Conservation (phyloP, 805 yeast genomes). For the Starmera amethionina region DNA sequence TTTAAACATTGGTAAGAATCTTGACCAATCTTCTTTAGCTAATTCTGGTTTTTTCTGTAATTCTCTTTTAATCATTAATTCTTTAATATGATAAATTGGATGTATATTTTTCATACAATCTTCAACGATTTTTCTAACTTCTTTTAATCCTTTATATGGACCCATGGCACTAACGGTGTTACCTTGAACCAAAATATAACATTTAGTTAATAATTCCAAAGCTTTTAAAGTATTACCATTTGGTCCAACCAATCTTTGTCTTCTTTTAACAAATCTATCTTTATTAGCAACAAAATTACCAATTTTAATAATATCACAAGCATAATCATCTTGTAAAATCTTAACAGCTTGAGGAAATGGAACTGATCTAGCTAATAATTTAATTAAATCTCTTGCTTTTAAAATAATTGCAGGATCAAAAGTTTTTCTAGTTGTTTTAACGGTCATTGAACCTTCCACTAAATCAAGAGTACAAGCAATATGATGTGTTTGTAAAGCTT, state of each 20-base stretch:
- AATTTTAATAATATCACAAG: constrained; percentile 94
- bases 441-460: constrained; percentile 97
- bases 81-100: constrained; percentile 97
- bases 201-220: constrained; percentile 85
- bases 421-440: constrained; percentile 90
- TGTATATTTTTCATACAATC: constrained; percentile 96
- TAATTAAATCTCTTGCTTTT: constrained; percentile 91
- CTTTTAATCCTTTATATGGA: constrained; percentile 86
- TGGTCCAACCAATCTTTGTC: constrained; percentile 95
- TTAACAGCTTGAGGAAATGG: constrained; percentile 95
- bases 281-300: constrained; percentile 84
- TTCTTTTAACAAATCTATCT: constrained; percentile 88
- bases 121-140: constrained; percentile 86
- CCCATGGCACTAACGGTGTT: constrained; percentile 97
- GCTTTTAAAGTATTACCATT: constrained; percentile 95
- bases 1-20: constrained; percentile 94
- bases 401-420: constrained; percentile 90
- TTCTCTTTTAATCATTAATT: constrained; percentile 94
- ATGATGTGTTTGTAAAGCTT: constrained; percentile 60
- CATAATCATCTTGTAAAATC: constrained; percentile 82
- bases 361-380: constrained; percentile 88
- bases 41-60: constrained; percentile 90
- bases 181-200: constrained; percentile 95
- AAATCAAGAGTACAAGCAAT: constrained; percentile 79
- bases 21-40: constrained; percentile 92